phyloP scores from a whole-genome alignment of 371 early-diverging fungal species.

The Apophysomyces variabilis region DNA sequence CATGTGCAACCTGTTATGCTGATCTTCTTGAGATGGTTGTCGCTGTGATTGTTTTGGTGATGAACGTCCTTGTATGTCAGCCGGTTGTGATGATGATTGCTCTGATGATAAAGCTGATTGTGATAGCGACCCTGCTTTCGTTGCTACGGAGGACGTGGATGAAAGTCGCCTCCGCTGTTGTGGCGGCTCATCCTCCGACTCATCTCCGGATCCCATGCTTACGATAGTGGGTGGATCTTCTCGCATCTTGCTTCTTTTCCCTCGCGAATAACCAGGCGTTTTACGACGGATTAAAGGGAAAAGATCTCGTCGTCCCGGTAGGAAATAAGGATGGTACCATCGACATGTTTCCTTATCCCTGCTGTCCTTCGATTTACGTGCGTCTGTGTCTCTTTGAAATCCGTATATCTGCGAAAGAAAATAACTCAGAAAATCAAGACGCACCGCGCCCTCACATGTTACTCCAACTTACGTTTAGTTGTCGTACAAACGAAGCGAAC shows the following conservation, averaged over 20 bases:
- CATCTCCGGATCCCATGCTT: conserved; percentile 19
- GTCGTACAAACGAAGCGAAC: conserved; percentile 56
- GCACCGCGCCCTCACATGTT: not conserved
- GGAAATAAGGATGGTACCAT: conserved; percentile 51
- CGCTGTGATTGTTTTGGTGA: not conserved
- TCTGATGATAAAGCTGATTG: not conserved
- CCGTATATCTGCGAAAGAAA: conserved; percentile 45
- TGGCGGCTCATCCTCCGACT: conserved; percentile 8
- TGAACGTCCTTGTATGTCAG: not conserved
- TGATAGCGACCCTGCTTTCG: not conserved
- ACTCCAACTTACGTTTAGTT: conserved; percentile 46
- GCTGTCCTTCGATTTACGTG: conserved; percentile 55
- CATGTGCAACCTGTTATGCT: not conserved
- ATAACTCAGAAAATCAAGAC: not conserved
- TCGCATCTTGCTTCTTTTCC: conserved; percentile 22
- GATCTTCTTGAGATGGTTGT: not conserved
- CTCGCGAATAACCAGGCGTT: conserved; percentile 40
- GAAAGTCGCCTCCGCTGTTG: conserved; percentile 4
- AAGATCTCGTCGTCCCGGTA: conserved; percentile 44
- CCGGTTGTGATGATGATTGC: not conserved
- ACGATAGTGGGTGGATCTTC: conserved; percentile 18
- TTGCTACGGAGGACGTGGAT: not conserved
- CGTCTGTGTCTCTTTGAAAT: conserved; percentile 55
- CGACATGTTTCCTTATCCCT: conserved; percentile 49
- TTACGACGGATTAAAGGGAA: conserved; percentile 50